A percentile compares a stretch with the other conserved stretches of the same genome.
These are phyloP conservation scores for Cyclanthera cordifolia DNA, from an alignment of 306 rosid genomes.

Conservation along the genomic window DNA sequence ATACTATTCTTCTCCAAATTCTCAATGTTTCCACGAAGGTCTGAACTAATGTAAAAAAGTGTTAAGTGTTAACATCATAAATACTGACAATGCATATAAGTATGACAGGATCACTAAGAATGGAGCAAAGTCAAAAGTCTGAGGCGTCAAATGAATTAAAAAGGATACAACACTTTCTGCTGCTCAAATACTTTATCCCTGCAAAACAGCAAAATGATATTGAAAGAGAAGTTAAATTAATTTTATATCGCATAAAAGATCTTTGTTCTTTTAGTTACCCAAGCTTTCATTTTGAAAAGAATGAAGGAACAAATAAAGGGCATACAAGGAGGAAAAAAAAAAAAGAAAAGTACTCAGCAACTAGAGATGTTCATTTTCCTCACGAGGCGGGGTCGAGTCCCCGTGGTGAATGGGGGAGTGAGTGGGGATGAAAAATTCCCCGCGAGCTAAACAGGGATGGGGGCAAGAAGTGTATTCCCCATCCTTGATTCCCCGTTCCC, in stretches of 20 bases:
- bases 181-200: slow-evolving; percentile 94
- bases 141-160: slow-evolving; percentile 8
- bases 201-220: slow-evolving; percentile 20
- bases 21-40: slow-evolving; percentile 69
- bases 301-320: too few species aligned
- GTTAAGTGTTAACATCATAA: slow-evolving; percentile 37
- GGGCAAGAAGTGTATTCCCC: too few species aligned
- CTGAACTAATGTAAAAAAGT: slow-evolving; percentile 36
- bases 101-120: background rate
- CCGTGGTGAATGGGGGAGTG: too few species aligned
- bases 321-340: too few species aligned
- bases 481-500: too few species aligned
- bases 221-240: background rate
- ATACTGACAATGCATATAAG: background rate
- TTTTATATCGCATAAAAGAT: background rate
- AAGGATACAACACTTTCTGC: slow-evolving; percentile 83
- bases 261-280: too few species aligned
- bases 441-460: too few species aligned
- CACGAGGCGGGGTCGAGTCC: too few species aligned
- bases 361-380: too few species aligned
- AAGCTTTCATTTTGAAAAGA: too few species aligned
- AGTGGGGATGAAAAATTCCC: too few species aligned
- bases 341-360: too few species aligned
- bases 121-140: background rate
- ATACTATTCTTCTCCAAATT: slow-evolving; percentile 75